Evolutionary conservation across 805 yeast genomes (phyloP).

Genomic region (Lipomyces starkeyi): DNA sequence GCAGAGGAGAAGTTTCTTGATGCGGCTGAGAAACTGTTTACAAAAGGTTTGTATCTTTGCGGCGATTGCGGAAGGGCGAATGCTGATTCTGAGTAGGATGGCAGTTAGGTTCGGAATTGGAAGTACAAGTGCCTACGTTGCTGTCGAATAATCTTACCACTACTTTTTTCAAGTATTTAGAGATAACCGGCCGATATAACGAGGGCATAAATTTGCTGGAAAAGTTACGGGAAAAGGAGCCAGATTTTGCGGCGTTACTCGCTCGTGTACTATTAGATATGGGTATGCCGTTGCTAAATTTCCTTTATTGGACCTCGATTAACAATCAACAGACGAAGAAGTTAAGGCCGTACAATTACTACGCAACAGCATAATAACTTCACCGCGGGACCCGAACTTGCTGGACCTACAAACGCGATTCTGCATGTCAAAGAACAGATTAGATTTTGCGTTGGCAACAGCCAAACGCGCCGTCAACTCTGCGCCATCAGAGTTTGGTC

Average conservation of each 20-base stretch:
- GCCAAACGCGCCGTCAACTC: slow-evolving; percentile 67
- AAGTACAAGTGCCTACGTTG: slow-evolving; percentile 69
- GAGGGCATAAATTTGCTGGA: slow-evolving; percentile 65
- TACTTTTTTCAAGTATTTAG: slow-evolving; percentile 67
- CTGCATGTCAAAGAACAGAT: slow-evolving; percentile 59
- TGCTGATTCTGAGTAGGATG: slow-evolving; percentile 39
- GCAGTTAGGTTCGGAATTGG: slow-evolving; percentile 68
- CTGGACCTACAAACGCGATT: slow-evolving; percentile 69
- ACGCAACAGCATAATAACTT: slow-evolving; percentile 49
- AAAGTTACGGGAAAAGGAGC: slow-evolving; percentile 58
- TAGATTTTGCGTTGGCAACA: slow-evolving; percentile 61
- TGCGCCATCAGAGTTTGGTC: slow-evolving; percentile 75
- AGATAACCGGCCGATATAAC: slow-evolving; percentile 68
- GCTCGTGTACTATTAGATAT: slow-evolving; percentile 45
- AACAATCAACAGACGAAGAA: slow-evolving; percentile 50
- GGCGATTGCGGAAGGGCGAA: background rate
- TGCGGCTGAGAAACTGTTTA: slow-evolving; percentile 70
- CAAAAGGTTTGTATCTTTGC: slow-evolving; percentile 55
- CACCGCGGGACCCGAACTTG: slow-evolving; percentile 63
- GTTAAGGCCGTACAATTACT: slow-evolving; percentile 55
- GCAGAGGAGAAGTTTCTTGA: slow-evolving; percentile 61
- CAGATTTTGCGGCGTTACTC: slow-evolving; percentile 58
- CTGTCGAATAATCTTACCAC: slow-evolving; percentile 74
- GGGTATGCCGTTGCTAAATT: slow-evolving; percentile 17
- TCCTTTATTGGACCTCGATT: too few relatives aligned